These are phyloP conservation scores for Epichloe glyceriae DNA, from an alignment of 2,329 filamentous ascomycete species.

Conservation along the genomic window DNA sequence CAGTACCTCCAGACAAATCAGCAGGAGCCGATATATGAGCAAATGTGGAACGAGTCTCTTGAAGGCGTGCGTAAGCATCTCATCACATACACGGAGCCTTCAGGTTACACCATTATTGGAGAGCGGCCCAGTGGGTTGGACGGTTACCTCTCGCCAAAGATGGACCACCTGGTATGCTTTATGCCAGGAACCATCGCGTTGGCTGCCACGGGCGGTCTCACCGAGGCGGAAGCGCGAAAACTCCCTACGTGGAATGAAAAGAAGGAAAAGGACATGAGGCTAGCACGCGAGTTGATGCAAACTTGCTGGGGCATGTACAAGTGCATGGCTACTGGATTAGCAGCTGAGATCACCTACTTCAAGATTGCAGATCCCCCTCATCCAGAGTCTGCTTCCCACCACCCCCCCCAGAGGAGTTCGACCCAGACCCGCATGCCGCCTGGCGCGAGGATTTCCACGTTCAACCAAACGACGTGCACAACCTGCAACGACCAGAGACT, in stretches of 20 bases:
- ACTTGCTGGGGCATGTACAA: conserved; percentile 99
- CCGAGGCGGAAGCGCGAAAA: conserved; percentile 63
- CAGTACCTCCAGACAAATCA: conserved; percentile 90
- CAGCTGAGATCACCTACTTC: conserved; percentile 90
- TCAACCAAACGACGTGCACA: conserved; percentile 74
- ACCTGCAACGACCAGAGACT: conserved; percentile 89
- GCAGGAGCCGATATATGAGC: conserved; percentile 72
- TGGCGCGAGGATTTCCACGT: conserved; percentile 74
- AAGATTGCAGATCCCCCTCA: conserved; percentile 57
- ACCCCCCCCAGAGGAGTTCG: conserved; percentile 37
- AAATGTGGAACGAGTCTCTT: conserved; percentile 86
- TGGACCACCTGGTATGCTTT: conserved; percentile 98
- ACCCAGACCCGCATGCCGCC: conserved; percentile 37
- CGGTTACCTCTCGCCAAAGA: conserved; percentile 63
- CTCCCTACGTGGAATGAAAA: conserved; percentile 58
- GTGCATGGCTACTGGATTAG: conserved; percentile 78
- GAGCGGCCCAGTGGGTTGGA: conserved; percentile 68
- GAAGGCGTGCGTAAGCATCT: conserved; percentile 82
- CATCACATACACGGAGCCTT: conserved; percentile 71
- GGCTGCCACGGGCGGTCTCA: conserved; percentile 66
- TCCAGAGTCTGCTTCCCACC: conserved; percentile 35
- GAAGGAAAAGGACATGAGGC: conserved; percentile 74
- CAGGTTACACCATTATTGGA: conserved; percentile 76
- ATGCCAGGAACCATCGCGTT: conserved; percentile 92
- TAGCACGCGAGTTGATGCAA: conserved; percentile 84